Conservation (phyloP, 2,329 filamentous ascomycete species). For the Xenosphaeropsis pyriputrescens region DNA sequence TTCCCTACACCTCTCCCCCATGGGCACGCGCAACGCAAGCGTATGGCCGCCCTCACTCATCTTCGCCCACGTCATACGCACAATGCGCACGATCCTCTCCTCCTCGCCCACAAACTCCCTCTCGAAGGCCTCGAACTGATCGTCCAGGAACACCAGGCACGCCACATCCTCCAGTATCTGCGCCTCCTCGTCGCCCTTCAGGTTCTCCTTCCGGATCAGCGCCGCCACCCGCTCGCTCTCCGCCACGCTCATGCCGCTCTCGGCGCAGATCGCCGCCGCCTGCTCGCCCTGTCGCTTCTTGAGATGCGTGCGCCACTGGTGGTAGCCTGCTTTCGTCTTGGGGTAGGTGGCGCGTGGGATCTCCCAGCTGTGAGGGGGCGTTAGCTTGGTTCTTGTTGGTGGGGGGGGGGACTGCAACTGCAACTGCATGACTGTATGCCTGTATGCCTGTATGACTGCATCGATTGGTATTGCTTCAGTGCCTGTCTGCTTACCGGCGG, state of each 20-base stretch:
- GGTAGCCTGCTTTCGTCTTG: conserved; percentile 61
- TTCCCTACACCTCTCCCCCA: conserved; percentile 45
- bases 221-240: conserved; percentile 48
- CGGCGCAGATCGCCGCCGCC: conserved; percentile 34
- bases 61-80: conserved; percentile 64
- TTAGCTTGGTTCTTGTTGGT: background rate
- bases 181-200: conserved; percentile 49
- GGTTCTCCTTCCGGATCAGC: conserved; percentile 67
- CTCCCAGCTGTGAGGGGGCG: conserved; percentile 45
- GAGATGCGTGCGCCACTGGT: conserved; percentile 63
- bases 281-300: conserved; percentile 58
- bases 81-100: conserved; percentile 58
- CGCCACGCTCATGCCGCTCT: conserved; percentile 20
- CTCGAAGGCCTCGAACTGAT: conserved; percentile 74
- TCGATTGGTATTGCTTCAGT: too few relatives aligned
- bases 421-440: too few relatives aligned
- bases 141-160: conserved; percentile 76
- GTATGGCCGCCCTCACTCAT: conserved; percentile 50
- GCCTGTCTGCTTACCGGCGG: conserved; percentile 40
- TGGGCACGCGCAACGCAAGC: conserved; percentile 49
- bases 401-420: background rate
- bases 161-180: conserved; percentile 75
- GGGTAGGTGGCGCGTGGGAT: conserved; percentile 61
- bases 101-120: conserved; percentile 51
- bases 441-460: too few relatives aligned